Evolutionary conservation across 805 yeast genomes (phyloP).

Genomic region (Pichia rugopelliculosa): DNA sequence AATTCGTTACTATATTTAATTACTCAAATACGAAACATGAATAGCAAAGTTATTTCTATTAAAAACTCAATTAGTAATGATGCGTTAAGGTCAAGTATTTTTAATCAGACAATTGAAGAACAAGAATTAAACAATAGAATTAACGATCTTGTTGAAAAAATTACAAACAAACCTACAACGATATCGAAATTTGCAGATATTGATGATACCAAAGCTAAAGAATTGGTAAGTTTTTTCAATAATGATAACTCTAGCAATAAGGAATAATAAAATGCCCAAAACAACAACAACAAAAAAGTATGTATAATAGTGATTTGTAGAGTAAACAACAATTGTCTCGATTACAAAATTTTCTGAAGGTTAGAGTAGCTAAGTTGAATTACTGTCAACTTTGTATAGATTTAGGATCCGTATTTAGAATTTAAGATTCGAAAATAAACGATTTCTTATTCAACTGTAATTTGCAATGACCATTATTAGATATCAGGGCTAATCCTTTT

Average conservation of each 20-base stretch:
- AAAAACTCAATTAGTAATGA: constrained; percentile 1
- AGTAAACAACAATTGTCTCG: background rate
- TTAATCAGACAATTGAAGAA: background rate
- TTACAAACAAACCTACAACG: background rate
- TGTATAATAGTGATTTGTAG: background rate
- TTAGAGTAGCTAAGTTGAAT: no score
- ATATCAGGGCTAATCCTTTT: no score
- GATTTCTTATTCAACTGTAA: no score
- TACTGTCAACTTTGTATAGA: no score
- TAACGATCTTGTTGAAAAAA: background rate
- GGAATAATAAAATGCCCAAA: background rate
- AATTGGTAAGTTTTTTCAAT: constrained; percentile 1
- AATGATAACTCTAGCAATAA: background rate
- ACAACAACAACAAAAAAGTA: no score
- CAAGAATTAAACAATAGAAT: constrained; percentile 1
- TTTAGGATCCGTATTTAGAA: no score
- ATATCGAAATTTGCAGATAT: background rate
- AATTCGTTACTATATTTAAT: constrained; percentile 2
- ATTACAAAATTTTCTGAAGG: no score
- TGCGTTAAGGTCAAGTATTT: background rate
- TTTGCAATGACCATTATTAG: no score
- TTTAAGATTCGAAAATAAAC: no score
- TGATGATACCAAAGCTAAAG: background rate
- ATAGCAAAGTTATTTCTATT: background rate
- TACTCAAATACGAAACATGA: constrained; percentile 1